Evolutionary conservation across 768 basidiomycete species (phyloP).

Genomic region (Xerocomellus amylosporus): DNA sequence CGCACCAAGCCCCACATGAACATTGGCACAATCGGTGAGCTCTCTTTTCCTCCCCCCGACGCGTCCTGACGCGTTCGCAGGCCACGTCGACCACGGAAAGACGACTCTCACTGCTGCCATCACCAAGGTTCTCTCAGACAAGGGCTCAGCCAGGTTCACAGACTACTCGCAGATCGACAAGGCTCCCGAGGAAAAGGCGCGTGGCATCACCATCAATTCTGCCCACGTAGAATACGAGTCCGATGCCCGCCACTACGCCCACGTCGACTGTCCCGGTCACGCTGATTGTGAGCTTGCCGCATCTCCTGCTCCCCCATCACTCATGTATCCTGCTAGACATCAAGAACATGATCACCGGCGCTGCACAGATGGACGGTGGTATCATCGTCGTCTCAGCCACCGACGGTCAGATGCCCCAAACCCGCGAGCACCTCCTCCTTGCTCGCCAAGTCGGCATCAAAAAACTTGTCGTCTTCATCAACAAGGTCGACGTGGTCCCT

Average conservation of each 20-base stretch:
- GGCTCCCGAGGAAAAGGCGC: slow-evolving; percentile 98
- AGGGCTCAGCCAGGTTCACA: slow-evolving; percentile 78
- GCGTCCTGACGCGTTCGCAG: slow-evolving; percentile 31
- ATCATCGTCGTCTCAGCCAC: slow-evolving; percentile 97
- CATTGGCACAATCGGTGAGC: slow-evolving; percentile 84
- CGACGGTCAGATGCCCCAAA: slow-evolving; percentile 99
- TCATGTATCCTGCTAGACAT: slow-evolving; percentile 55
- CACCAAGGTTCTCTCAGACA: slow-evolving; percentile 84
- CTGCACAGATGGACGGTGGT: slow-evolving; percentile 96
- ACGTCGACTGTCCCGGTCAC: slow-evolving; percentile 97
- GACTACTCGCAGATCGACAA: slow-evolving; percentile 98
- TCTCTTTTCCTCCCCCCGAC: slow-evolving; percentile 1
- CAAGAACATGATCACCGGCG: slow-evolving; percentile 99
- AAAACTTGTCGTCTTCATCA: slow-evolving; percentile 97
- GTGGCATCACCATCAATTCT: slow-evolving; percentile 99
- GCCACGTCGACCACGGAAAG: slow-evolving; percentile 98
- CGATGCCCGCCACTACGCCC: slow-evolving; percentile 84
- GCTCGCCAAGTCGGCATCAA: slow-evolving; percentile 98
- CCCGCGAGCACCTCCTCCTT: slow-evolving; percentile 94
- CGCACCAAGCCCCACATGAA: slow-evolving; percentile 91
- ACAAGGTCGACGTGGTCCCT: slow-evolving; percentile 96
- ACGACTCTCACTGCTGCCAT: slow-evolving; percentile 95
- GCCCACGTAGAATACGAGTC: slow-evolving; percentile 99
- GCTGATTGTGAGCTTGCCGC: slow-evolving; percentile 71
- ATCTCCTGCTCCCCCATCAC: not conserved